phyloP scores from a whole-genome alignment of 208 protist genomes.

The Acanthamoeba healyi region DNA sequence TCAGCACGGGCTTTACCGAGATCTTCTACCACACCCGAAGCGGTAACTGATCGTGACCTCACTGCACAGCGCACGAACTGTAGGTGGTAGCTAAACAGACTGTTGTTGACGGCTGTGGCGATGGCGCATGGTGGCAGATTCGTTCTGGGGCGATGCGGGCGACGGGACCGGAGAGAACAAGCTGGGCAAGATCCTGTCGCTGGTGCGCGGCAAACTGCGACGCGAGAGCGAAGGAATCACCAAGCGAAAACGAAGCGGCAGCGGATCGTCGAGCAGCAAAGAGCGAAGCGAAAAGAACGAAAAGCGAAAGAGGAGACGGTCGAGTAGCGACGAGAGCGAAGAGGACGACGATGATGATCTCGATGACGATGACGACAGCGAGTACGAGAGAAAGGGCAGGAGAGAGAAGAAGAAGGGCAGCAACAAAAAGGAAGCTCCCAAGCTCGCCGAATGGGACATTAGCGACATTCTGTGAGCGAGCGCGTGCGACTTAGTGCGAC shows the following conservation, averaged over 20 bases:
- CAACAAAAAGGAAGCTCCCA: not conserved
- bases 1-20: conserved; percentile 28
- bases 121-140: not conserved
- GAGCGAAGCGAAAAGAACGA: conserved; percentile 32
- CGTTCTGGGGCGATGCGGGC: conserved; percentile 63
- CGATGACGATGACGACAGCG: not conserved
- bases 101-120: too few species aligned
- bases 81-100: not conserved
- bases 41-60: not conserved
- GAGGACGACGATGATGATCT: not conserved
- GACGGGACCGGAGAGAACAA: conserved; percentile 65
- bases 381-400: not conserved
- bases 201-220: conserved; percentile 67
- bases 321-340: not conserved
- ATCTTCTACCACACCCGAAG: conserved; percentile 60
- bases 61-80: not conserved
- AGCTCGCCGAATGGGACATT: conserved; percentile 43
- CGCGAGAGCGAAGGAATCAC: conserved; percentile 60
- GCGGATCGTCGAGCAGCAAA: not conserved
- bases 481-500: too few species aligned
- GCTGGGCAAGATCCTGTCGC: conserved; percentile 62
- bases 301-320: conserved; percentile 49
- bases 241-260: conserved; percentile 45
- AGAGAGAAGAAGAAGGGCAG: not conserved
- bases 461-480: conserved; percentile 32